Percentiles rank a stretch among this genome's conserved stretches.
phyloP scores from a whole-genome alignment of 208 protist species.

The Acanthamoeba rhysodes region DNA sequence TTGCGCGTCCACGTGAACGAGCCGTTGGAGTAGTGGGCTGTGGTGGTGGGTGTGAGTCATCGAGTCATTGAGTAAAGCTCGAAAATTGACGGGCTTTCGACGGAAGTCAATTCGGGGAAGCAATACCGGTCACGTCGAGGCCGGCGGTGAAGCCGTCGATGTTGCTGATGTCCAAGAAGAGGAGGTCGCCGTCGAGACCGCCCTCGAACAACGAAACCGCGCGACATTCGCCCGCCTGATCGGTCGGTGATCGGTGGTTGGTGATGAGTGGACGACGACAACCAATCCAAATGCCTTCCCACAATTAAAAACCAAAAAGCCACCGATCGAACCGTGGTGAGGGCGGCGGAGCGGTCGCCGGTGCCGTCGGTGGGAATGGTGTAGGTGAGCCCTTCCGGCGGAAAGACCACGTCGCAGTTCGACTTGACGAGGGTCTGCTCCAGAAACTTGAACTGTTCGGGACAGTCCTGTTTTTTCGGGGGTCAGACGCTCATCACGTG shows the following conservation, averaged over 20 bases:
- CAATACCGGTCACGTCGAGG: constrained; percentile 50
- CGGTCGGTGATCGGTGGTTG: background rate
- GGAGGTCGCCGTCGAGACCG: background rate
- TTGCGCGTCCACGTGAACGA: background rate
- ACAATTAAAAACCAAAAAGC: too few species aligned
- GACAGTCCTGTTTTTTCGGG: too few species aligned
- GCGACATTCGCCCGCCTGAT: background rate
- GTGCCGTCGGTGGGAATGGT: background rate
- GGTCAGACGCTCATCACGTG: too few species aligned
- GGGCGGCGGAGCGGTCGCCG: constrained; percentile 49
- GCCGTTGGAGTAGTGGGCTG: constrained; percentile 39
- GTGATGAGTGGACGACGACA: background rate
- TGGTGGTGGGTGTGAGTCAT: too few species aligned
- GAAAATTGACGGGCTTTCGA: too few species aligned
- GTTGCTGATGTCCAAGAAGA: constrained; percentile 68
- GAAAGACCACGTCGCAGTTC: constrained; percentile 56
- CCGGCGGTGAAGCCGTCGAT: constrained; percentile 71
- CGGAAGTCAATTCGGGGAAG: background rate
- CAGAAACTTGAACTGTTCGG: background rate
- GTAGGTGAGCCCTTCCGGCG: background rate
- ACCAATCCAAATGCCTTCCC: too few species aligned
- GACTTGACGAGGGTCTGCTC: constrained; percentile 40
- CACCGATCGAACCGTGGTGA: constrained; percentile 30
- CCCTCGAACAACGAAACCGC: constrained; percentile 48
- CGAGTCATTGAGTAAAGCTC: too few species aligned